Evolutionary conservation across 768 basidiomycete genomes (phyloP), one percentile per base, ranked within the genome.

Genomic region (Clathrus columnatus): DNA sequence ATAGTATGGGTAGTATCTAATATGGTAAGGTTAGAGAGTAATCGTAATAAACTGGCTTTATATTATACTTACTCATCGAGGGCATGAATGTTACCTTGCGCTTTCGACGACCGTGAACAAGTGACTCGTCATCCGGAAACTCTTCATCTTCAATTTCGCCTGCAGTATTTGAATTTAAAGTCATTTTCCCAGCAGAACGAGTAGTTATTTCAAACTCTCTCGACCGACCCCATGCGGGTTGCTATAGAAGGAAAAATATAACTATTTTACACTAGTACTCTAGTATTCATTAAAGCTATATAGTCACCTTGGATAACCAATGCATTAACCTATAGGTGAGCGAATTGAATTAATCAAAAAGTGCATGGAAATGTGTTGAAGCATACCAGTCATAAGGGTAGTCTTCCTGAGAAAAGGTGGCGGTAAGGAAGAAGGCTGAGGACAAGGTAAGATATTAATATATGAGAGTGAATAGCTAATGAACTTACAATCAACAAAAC

Each of bases 121-220:
- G 69, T 28, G 68, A 63, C 21, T 76, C 77, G 20, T 80, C 81
- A 0, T 78, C 79, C 18, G 76, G 77, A 6, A 82, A 83, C 5
- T 86, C 84, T n/a, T 87, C 86, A 8, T 88, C 87, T 42, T 88
- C 85, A 48, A 90, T 56, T 64, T 91, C 87, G 23, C 89, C 89
- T 6, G 83, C 75, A 0, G 85, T 87, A 30, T 78, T 73, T 61
- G 83, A 77, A 49, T 75, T 82, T 61, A 90, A 71, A 48, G 81
- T 80, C 58, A 76, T 80, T 42, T 85, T 81, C 50, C 79, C 77
- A 17, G 79, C 73, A 5, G 85, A 77, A 48, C 88, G 84, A 14
- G 90, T 91, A 14, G 87, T 91, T 60, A 91, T 91, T 68, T 91
- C 89, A 65, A 91, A 91, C 68, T 91, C 90, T 45, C 90, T 78